Base-by-base conservation (phyloP, 148 eudicot species). In the Heliosperma pusillum region DNA sequence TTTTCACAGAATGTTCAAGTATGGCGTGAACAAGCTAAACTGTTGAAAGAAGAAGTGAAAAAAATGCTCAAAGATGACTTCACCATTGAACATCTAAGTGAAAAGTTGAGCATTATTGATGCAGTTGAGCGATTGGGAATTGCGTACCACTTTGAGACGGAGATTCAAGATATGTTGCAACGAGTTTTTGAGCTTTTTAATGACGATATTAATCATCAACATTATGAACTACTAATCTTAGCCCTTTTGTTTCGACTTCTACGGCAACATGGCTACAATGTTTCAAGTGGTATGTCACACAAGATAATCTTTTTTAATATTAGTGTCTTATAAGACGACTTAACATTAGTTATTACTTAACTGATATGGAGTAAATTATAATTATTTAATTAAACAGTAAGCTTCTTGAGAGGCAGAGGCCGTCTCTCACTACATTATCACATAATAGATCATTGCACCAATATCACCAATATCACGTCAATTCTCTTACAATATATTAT, bases 181-280 rank as follows among this genome's bases (percentile, higher is more conserved):
- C 66, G 7, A 7, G 59, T 55, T 58, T 86, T 10, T 26, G 76
- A 12, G 58, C 29, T 17, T 68, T 11, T 19, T 74, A 57, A 27
- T 0, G 10, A 24, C 36, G 20, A 47, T 2, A 61, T 22, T 22
- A 44, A 71, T 5, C 30, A 20, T 36, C 65, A 64, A 9, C 52
- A 77, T 1, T 19, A 62, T 7, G 81, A 79, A 19, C 82, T 89
- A 7, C 65, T 73, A 10, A 53, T 36, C 40, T 57, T 69, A 59
- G 78, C 89, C 69, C 82, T 86, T 30, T 72, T 70, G 4, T 89
- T 89, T 70, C 85, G 88, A 3, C 68, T 86, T 17, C 47, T 79
- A 11, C 59, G 85, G 56, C 82, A 82, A 75, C 85, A 82, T 61
- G 82, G 85, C 25, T 82, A 67, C 45, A 5, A 53, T 64, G 75